Conservation (phyloP, 331 rosid genomes). For the Quercus tomentella region DNA sequence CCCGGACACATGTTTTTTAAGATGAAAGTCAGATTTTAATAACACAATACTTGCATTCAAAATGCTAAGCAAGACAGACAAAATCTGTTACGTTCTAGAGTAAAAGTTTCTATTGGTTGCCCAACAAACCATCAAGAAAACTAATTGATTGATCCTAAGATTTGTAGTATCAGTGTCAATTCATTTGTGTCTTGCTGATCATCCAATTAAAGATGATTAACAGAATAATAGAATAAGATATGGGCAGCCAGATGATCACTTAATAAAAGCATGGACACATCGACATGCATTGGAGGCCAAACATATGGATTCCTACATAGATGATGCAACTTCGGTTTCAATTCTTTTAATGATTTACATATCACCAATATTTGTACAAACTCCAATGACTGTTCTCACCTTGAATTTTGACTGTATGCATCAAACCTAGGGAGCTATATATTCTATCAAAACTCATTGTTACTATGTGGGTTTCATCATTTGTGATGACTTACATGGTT, state of each 20-base stretch:
- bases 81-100: background rate
- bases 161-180: background rate
- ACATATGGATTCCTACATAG: background rate
- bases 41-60: background rate
- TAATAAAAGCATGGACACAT: background rate
- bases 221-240: background rate
- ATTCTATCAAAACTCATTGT: background rate
- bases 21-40: constrained; percentile 15
- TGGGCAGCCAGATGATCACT: background rate
- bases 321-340: background rate
- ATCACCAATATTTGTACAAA: background rate
- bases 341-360: too few species aligned
- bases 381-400: background rate
- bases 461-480: background rate
- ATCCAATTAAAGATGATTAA: background rate
- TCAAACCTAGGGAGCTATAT: background rate
- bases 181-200: background rate
- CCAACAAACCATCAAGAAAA: background rate
- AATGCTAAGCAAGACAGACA: background rate
- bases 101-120: background rate
- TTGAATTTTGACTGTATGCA: background rate
- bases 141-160: background rate
- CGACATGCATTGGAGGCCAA: background rate
- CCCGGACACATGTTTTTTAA: constrained; percentile 18
- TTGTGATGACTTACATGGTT: background rate